Evolutionary conservation across 2,329 filamentous ascomycete genomes (phyloP), one percentile per base, ranked within the genome.

Genomic region (Colletotrichum destructivum): DNA sequence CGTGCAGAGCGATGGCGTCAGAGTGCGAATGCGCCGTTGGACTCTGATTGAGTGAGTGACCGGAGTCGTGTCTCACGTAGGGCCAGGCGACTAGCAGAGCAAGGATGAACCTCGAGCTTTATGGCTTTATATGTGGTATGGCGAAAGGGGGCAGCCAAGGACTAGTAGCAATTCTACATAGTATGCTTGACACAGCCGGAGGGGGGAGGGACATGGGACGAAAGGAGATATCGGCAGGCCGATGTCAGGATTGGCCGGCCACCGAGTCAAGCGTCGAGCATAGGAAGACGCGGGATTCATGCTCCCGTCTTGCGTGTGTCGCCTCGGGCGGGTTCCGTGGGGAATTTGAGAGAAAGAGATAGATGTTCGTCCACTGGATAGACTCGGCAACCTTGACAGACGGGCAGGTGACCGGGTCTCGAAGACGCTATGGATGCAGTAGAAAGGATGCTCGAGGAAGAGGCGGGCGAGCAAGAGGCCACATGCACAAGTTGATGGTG

Each of bases 1-100:
- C 68, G 68, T 71, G 68, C 69, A 63, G 65, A 35, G 40, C 21
- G 31, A 71, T 71, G 69, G 65, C 59, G 69, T 71, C 69, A 71
- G 69, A 60, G 23, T 44, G 65, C 12, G 40, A 69, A 49, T 46
- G 54, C 59, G 54, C 65, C 38, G 64, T 60, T 69, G 47, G 59
- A 55, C 18, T 60, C 46, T 60, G 40, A 69, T 69, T 49, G 47
- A 69, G 26, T 66, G 62, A 66, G n/a, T 51, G 65, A 55, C 54
- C 46, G 69, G 54, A 38, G 44, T 60, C 60, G 66, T 59, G 69
- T 71, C 69, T 69, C 69, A 55, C 67, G 65, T 63, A 31, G 44
- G 40, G 59, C 52, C 65, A 71, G 59, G 18, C 40, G 69, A 71
- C 59, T 59, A 63, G 21, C 2, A n/a, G 31, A 55, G 40, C 69